Base-by-base conservation (phyloP, 768 basidiomycete species). In the Collybiopsis luxurians region DNA sequence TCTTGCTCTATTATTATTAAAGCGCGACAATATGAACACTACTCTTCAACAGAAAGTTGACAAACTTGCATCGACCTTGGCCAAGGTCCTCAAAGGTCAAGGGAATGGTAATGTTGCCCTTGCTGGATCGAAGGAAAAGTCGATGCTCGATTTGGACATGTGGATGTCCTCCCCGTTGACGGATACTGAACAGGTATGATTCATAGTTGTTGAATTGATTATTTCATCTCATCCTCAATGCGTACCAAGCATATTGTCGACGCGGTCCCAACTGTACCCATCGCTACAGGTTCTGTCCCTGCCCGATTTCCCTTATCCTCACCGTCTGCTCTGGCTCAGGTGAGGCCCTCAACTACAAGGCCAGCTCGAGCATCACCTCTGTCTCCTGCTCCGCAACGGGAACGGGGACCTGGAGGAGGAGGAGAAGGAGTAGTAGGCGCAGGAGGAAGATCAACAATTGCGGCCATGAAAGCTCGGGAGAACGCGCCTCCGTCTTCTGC, bases 141-240 rank as follows among this genome's bases (percentile, higher is more conserved):
- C 54, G 17, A 55, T 55, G 43, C 24, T 55, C 17, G 43, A 55
- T 47, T 13, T 55, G 54, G 45, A 47, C n/a, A 42, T 47, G 34
- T 55, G 43, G 43, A 55, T 55, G 45, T 46, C 44, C 6, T 44
- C 40, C n/a, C 54, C 54, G 5, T 24, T 38, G 19, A 42, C 15
- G 24, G 27, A 43, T 24, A 6, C 13, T 12, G 28, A 47, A 5
- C 24, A 21, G 46, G 46, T 47, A 47, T 13, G 46, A 5, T 47
- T 23, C 46, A n/a, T 21, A 45, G 19, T 47, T 47, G 19, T 47
- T 47, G 5, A 5, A 12, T 47, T 30, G 10, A 6, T 4, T 21
- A 47, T 21, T 30, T 26, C 5, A 26, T 23, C 23, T 47, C 13
- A 15, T 26, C 43, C 3, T 28, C 24, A 24, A 53, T 13, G 51